A percentile compares a stretch with the other conserved stretches of the same genome.
These are phyloP conservation scores for Tylopilus rubrobrunneus DNA, from an alignment of 768 basidiomycete genomes.

Conservation along the genomic window DNA sequence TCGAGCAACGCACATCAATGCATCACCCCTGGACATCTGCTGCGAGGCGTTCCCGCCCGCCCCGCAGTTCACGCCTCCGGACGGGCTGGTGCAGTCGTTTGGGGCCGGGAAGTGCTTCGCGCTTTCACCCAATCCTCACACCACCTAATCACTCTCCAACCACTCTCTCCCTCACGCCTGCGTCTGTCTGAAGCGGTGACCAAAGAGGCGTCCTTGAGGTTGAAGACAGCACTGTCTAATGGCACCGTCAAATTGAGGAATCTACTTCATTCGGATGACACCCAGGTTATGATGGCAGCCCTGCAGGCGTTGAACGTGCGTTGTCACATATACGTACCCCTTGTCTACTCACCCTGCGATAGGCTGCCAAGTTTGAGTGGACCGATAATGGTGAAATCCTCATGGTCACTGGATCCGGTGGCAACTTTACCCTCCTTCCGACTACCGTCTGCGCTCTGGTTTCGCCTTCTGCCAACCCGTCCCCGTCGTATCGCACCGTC, in stretches of 20 bases:
- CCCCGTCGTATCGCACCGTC: constrained; percentile 51
- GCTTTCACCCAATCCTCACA: no score
- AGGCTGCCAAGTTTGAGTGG: constrained; percentile 94
- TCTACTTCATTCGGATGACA: constrained; percentile 94
- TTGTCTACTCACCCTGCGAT: not conserved
- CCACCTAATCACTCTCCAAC: no score
- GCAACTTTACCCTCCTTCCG: constrained; percentile 70
- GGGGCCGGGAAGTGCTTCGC: no score
- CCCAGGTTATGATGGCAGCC: constrained; percentile 98
- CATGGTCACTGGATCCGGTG: constrained; percentile 84
- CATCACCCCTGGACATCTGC: no score
- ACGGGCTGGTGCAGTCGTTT: no score
- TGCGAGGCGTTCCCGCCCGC: no score
- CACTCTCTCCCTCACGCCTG: no score
- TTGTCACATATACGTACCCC: not conserved
- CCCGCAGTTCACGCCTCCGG: no score
- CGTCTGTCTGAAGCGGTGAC: no score
- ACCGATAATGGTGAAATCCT: constrained; percentile 96
- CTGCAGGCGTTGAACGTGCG: constrained; percentile 78
- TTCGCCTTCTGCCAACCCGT: constrained; percentile 37
- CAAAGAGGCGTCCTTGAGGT: no score
- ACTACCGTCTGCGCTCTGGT: constrained; percentile 93
- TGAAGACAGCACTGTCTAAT: constrained; percentile 82
- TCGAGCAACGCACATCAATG: no score
- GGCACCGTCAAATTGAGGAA: constrained; percentile 89